Percentiles rank a stretch among this genome's conserved stretches.
phyloP scores from a whole-genome alignment of 441 rosid genomes.

The Adansonia grandidieri region DNA sequence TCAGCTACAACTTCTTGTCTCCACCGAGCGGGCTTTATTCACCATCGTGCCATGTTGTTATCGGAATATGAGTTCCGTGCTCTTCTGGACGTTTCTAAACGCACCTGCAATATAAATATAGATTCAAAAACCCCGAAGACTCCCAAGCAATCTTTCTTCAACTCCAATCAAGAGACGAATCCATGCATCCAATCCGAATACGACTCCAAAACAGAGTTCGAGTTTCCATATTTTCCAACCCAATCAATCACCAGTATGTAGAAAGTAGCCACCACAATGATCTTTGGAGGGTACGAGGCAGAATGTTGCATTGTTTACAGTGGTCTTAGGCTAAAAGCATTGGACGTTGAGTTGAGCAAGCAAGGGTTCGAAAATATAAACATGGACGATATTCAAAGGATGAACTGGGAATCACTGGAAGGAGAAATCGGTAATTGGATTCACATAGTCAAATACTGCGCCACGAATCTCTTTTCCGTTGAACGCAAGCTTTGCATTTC shows the following conservation, averaged over 20 bases:
- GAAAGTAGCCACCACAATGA: slow-evolving; percentile 44
- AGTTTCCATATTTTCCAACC: slow-evolving; percentile 37
- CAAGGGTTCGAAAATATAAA: slow-evolving; percentile 44
- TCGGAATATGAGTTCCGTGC: slow-evolving; percentile 45
- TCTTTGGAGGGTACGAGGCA: slow-evolving; percentile 45
- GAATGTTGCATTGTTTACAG: slow-evolving; percentile 50
- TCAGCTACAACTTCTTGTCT: slow-evolving; percentile 35
- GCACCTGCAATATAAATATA: not conserved
- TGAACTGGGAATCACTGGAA: slow-evolving; percentile 56
- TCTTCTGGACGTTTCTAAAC: slow-evolving; percentile 34
- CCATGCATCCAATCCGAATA: slow-evolving; percentile 12
- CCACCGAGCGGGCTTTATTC: slow-evolving; percentile 38
- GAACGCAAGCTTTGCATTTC: slow-evolving; percentile 46
- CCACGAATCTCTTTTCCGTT: slow-evolving; percentile 32
- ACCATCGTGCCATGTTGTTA: slow-evolving; percentile 45
- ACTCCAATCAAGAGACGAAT: slow-evolving; percentile 25
- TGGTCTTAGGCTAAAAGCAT: slow-evolving; percentile 37
- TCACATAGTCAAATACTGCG: slow-evolving; percentile 40
- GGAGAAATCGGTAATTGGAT: slow-evolving; percentile 48
- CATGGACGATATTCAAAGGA: slow-evolving; percentile 49
- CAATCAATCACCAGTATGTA: slow-evolving; percentile 37
- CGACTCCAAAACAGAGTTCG: slow-evolving; percentile 31
- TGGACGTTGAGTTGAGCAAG: slow-evolving; percentile 38
- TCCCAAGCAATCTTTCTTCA: slow-evolving; percentile 31
- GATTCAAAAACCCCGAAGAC: slow-evolving; percentile 37